A percentile compares a stretch with the other conserved stretches of the same genome.
These are phyloP conservation scores for Pseudopediastrum boryanum DNA, from an alignment of 139 green algal genomes.

Conservation along the genomic window DNA sequence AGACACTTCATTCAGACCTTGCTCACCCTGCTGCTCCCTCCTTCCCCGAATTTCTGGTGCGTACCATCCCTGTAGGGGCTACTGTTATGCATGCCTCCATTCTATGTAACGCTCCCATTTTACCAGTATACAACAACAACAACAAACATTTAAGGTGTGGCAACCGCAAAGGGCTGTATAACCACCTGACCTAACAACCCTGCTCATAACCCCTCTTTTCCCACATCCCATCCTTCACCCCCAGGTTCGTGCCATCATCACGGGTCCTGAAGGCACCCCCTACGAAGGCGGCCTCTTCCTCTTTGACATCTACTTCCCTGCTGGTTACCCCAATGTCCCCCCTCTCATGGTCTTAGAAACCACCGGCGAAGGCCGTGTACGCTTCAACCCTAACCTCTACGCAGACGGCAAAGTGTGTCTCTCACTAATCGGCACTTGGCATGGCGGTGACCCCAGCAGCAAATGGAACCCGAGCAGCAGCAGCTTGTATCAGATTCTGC, in stretches of 20 bases:
- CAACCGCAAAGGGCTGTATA: too few species aligned
- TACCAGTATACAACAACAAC: too few species aligned
- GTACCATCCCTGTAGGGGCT: too few species aligned
- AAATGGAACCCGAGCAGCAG: conserved; percentile 76
- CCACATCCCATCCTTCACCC: too few species aligned
- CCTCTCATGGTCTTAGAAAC: conserved; percentile 78
- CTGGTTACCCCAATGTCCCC: conserved; percentile 76
- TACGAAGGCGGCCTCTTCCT: conserved; percentile 81
- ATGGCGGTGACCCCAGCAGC: conserved; percentile 62
- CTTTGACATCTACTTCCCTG: conserved; percentile 86
- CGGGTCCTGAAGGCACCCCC: conserved; percentile 73
- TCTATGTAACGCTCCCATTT: not conserved
- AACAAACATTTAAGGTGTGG: too few species aligned
- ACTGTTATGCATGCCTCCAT: not conserved
- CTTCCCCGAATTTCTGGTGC: too few species aligned
- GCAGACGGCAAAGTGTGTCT: conserved; percentile 91
- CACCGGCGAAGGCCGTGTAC: conserved; percentile 64
- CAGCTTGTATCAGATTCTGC: conserved; percentile 79
- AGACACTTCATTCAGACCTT: too few species aligned
- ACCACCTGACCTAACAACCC: not conserved
- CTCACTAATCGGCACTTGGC: conserved; percentile 83
- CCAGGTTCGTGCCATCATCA: conserved; percentile 61
- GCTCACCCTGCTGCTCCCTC: too few species aligned
- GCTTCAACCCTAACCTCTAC: conserved; percentile 93
- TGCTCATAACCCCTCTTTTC: not conserved